Evolutionary conservation across 441 rosid genomes (phyloP).

Genomic region (Metrosideros polymorpha): DNA sequence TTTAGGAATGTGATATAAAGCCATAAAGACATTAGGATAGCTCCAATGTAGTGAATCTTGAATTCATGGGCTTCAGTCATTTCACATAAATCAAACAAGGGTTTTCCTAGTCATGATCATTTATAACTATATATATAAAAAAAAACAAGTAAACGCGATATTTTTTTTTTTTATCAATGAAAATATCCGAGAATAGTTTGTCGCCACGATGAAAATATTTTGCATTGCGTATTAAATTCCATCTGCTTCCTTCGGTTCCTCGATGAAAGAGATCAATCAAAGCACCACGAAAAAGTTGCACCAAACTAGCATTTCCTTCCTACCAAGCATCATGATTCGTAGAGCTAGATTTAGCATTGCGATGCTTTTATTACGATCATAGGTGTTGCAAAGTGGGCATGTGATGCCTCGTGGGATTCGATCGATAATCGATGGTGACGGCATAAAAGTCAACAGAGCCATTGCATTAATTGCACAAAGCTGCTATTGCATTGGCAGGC

Average conservation of each 20-base stretch:
- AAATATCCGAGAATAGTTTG: accelerated
- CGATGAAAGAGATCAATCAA: not conserved
- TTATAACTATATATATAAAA: not conserved
- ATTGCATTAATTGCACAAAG: not conserved
- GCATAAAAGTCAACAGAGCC: not conserved
- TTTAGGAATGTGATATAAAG: accelerated
- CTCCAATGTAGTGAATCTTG: not conserved
- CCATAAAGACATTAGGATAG: not conserved
- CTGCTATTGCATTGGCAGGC: not conserved
- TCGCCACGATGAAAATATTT: too few relatives aligned
- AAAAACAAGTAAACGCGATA: not conserved
- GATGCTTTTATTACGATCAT: not conserved
- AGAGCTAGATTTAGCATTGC: not conserved
- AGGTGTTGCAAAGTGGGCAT: not conserved
- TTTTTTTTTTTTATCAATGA: not conserved
- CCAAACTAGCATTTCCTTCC: not conserved
- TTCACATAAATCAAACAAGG: not conserved
- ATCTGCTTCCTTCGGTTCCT: not conserved
- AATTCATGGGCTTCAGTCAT: accelerated
- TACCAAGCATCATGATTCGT: not conserved
- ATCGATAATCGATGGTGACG: not conserved
- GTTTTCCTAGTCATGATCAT: accelerated
- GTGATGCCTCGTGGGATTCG: not conserved
- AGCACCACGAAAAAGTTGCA: not conserved
- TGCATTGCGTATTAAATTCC: not conserved